A percentile compares a stretch with the other conserved stretches of the same genome.
Conservation (phyloP, 2,329 filamentous ascomycete species). For the Emergomyces pasteurianus region DNA sequence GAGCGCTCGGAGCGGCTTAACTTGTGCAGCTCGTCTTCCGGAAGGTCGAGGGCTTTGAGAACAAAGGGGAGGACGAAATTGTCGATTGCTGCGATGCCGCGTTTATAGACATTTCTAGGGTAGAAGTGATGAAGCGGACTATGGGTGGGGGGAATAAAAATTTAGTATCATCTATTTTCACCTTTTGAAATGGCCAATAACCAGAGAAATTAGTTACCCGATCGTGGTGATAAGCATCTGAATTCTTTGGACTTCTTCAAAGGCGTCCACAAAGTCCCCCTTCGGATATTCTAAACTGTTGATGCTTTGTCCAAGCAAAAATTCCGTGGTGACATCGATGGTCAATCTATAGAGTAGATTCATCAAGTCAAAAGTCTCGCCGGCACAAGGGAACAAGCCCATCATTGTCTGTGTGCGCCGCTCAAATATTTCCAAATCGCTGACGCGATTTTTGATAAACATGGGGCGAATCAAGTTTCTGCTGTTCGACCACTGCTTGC, state of each 20-base stretch:
- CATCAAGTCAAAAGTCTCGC: slow-evolving; percentile 16
- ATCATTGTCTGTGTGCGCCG: slow-evolving; percentile 57
- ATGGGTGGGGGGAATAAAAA: not conserved
- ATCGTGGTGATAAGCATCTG: slow-evolving; percentile 37
- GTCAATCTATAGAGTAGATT: slow-evolving; percentile 44
- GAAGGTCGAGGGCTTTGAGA: slow-evolving; percentile 53
- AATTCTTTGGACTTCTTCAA: slow-evolving; percentile 60
- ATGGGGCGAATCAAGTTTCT: slow-evolving; percentile 64
- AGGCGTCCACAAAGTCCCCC: slow-evolving; percentile 63
- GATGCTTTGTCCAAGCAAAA: slow-evolving; percentile 60
- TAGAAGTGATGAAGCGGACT: slow-evolving; percentile 48
- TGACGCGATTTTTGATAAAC: slow-evolving; percentile 66
- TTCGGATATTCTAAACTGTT: slow-evolving; percentile 44
- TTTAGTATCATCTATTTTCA: not conserved
- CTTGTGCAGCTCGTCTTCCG: slow-evolving; percentile 53
- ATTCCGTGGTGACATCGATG: slow-evolving; percentile 67
- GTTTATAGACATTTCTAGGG: slow-evolving; percentile 47
- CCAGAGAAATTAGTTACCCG: not conserved
- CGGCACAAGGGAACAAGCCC: slow-evolving; percentile 47
- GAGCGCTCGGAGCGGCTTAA: slow-evolving; percentile 50
- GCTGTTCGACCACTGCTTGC: slow-evolving; percentile 58
- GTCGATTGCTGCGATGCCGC: slow-evolving; percentile 52
- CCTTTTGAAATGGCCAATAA: not conserved
- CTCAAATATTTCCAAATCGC: slow-evolving; percentile 67
- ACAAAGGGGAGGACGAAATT: slow-evolving; percentile 63